phyloP scores from a whole-genome alignment of 2,329 filamentous ascomycete species.

The Xylaria arbuscula region DNA sequence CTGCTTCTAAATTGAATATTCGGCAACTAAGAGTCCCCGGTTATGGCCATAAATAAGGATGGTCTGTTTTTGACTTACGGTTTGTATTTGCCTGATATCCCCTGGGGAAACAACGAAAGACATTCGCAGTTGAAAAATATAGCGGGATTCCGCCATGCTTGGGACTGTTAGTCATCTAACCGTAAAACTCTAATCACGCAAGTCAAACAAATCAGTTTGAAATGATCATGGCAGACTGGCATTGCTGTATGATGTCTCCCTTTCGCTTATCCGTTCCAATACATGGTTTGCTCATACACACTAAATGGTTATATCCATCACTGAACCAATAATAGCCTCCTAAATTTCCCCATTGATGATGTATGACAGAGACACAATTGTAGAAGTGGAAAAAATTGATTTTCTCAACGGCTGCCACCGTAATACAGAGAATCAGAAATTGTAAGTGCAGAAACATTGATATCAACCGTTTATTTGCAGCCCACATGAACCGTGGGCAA shows the following conservation, averaged over 20 bases:
- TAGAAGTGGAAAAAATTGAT: slow-evolving; percentile 24
- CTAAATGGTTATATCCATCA: slow-evolving; percentile 31
- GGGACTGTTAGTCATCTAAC: neutral
- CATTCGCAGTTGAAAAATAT: neutral
- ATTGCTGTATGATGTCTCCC: slow-evolving; percentile 25
- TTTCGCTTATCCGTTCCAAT: slow-evolving; percentile 30
- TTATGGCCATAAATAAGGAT: neutral
- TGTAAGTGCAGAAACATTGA: slow-evolving; percentile 39
- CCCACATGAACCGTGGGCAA: slow-evolving; percentile 46
- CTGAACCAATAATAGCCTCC: slow-evolving; percentile 14
- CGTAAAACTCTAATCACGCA: neutral
- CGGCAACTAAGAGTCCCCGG: neutral
- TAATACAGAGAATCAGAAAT: slow-evolving; percentile 45
- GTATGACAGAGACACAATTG: slow-evolving; percentile 17
- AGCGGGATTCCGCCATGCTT: neutral
- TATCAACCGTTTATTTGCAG: slow-evolving; percentile 52
- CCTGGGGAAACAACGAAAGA: neutral
- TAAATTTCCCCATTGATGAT: slow-evolving; percentile 11
- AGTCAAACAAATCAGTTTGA: slow-evolving; percentile 15
- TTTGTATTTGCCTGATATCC: neutral
- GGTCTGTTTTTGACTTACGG: neutral
- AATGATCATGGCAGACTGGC: slow-evolving; percentile 26
- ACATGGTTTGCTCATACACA: slow-evolving; percentile 36
- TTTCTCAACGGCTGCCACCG: slow-evolving; percentile 36
- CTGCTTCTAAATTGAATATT: neutral